Conservation (phyloP, 2,329 filamentous ascomycete species). For the Neofusicoccum sp. region DNA sequence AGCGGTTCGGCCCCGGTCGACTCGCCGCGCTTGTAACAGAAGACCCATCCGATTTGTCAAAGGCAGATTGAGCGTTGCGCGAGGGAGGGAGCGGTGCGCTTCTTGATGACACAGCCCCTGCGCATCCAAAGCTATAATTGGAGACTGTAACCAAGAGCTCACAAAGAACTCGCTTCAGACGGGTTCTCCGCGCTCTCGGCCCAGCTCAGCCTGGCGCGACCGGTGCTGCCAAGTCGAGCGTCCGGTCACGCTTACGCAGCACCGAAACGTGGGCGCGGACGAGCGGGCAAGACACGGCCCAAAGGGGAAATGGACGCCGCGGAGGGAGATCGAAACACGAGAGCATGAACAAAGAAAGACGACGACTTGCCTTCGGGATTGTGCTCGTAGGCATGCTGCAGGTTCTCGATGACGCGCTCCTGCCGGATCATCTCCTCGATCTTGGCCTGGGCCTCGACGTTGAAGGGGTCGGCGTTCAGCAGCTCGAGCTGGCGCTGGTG, state of each 20-base stretch:
- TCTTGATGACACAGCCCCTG: constrained; percentile 19
- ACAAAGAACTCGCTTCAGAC: constrained; percentile 10
- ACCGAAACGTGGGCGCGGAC: constrained; percentile 9
- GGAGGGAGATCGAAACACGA: background rate
- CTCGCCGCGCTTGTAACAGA: constrained; percentile 3
- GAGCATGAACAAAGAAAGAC: constrained; percentile 5
- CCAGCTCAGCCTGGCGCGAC: background rate
- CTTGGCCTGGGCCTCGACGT: constrained; percentile 83
- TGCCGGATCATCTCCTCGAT: constrained; percentile 98
- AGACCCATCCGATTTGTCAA: constrained; percentile 17
- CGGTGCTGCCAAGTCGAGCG: constrained; percentile 2
- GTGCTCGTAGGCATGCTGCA: constrained; percentile 95
- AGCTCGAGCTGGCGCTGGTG: constrained; percentile 81
- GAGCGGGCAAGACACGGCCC: background rate
- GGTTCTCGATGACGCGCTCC: constrained; percentile 89
- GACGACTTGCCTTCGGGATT: constrained; percentile 81
- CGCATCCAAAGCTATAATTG: constrained; percentile 14
- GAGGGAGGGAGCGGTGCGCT: constrained; percentile 10
- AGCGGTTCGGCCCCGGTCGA: background rate
- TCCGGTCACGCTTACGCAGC: constrained; percentile 1
- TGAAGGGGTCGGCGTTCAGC: constrained; percentile 92
- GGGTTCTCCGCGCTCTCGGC: constrained; percentile 1
- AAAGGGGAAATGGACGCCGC: background rate
- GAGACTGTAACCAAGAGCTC: constrained; percentile 4
- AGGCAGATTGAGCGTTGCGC: constrained; percentile 14